Conservation (phyloP, 2,329 filamentous ascomycete genomes). For the Sporothrix curviconia region DNA sequence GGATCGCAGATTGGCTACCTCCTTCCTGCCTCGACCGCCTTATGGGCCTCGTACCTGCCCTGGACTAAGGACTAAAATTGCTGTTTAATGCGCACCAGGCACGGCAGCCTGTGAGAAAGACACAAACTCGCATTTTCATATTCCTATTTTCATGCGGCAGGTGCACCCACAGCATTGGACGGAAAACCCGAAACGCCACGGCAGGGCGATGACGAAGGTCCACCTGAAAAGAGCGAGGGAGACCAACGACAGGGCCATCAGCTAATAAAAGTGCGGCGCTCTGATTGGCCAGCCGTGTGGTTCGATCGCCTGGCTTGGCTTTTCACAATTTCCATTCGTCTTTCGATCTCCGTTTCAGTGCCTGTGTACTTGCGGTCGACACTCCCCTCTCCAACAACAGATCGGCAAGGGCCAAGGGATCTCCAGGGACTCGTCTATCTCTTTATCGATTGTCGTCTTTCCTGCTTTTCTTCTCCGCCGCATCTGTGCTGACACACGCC, state of each 20-base stretch:
- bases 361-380: too few relatives aligned
- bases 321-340: background rate
- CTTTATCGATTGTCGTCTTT: background rate
- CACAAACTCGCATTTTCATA: background rate
- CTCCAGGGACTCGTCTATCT: background rate
- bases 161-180: too few relatives aligned
- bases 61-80: too few relatives aligned
- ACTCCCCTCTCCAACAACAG: background rate
- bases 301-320: background rate
- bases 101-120: background rate
- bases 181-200: background rate
- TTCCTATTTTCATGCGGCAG: background rate
- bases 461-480: background rate
- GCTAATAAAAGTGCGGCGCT: background rate
- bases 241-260: background rate
- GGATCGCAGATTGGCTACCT: too few relatives aligned
- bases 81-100: background rate
- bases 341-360: too few relatives aligned
- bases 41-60: too few relatives aligned
- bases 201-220: constrained; percentile 8
- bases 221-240: background rate
- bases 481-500: background rate
- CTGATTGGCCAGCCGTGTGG: constrained; percentile 5
- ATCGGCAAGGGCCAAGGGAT: background rate
- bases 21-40: too few relatives aligned